phyloP scores from a whole-genome alignment of 345 rosid species.

The Syzygium grande region DNA sequence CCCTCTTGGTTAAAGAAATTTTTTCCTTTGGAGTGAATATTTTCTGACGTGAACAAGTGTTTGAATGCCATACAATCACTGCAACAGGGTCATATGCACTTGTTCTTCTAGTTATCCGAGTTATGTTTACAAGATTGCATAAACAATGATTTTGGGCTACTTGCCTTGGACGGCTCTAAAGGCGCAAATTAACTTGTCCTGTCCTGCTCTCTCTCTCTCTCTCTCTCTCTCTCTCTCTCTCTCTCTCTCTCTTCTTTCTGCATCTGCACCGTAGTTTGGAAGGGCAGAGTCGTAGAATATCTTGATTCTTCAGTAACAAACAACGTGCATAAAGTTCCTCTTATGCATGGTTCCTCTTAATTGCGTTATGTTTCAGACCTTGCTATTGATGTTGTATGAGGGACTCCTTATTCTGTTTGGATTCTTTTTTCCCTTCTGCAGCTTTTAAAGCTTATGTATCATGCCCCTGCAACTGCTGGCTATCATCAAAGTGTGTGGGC shows the following conservation, averaged over 20 bases:
- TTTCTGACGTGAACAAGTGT: background rate
- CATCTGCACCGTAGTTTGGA: background rate
- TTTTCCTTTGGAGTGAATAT: background rate
- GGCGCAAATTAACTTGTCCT: background rate
- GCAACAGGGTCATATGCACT: background rate
- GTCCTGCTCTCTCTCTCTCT: background rate
- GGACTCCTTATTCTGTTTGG: background rate
- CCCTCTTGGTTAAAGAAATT: background rate
- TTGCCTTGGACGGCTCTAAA: background rate
- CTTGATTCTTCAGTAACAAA: background rate
- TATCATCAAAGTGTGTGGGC: conserved; percentile 90
- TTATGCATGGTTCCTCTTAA: background rate
- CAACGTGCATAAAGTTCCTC: background rate
- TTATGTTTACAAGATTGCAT: background rate
- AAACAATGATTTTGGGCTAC: background rate
- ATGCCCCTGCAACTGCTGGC: conserved; percentile 80
- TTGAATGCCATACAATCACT: background rate
- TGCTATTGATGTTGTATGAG: background rate
- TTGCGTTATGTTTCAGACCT: background rate
- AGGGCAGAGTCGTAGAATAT: background rate
- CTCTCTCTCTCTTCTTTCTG: background rate
- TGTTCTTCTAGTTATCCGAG: background rate
- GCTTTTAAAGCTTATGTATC: conserved; percentile 95
- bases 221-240: background rate
- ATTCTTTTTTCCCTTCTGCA: conserved; percentile 13